phyloP scores from a whole-genome alignment of 2,329 filamentous ascomycete species.

The Botrytis porri region DNA sequence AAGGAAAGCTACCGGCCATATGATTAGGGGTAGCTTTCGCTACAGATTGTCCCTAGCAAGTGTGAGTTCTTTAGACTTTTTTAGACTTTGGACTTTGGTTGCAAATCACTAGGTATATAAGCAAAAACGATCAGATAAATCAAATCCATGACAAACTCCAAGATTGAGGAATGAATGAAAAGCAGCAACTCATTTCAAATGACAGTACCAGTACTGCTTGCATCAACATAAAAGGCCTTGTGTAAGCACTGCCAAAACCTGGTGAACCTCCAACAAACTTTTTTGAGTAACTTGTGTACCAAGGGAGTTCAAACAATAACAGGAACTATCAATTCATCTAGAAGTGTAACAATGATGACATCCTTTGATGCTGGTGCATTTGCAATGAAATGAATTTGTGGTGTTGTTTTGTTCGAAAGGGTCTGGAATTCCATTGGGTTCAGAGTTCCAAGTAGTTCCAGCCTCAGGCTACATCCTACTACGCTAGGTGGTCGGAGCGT shows the following conservation, averaged over 20 bases:
- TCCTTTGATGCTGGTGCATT: background rate
- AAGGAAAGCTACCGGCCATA: background rate
- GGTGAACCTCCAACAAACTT: background rate
- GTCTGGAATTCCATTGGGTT: background rate
- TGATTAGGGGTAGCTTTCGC: background rate
- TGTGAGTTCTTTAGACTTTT: background rate
- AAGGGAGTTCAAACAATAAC: too few species aligned
- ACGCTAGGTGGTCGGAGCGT: background rate
- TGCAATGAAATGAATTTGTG: background rate
- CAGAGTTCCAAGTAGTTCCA: background rate
- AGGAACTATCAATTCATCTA: too few species aligned
- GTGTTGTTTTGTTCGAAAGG: background rate
- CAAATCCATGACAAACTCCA: background rate
- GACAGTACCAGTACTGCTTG: background rate
- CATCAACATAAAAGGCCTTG: background rate
- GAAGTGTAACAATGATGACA: background rate
- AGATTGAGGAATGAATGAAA: background rate
- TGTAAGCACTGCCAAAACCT: background rate
- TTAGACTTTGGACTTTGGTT: background rate
- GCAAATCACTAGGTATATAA: background rate
- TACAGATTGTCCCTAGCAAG: background rate
- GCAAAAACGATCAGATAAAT: background rate
- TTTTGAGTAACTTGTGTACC: too few species aligned
- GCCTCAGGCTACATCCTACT: background rate
- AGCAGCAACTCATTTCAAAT: background rate